Evolutionary conservation across 2,329 filamentous ascomycete genomes (phyloP), one percentile per base, ranked within the genome.

Genomic region (Fusarium circinatum): DNA sequence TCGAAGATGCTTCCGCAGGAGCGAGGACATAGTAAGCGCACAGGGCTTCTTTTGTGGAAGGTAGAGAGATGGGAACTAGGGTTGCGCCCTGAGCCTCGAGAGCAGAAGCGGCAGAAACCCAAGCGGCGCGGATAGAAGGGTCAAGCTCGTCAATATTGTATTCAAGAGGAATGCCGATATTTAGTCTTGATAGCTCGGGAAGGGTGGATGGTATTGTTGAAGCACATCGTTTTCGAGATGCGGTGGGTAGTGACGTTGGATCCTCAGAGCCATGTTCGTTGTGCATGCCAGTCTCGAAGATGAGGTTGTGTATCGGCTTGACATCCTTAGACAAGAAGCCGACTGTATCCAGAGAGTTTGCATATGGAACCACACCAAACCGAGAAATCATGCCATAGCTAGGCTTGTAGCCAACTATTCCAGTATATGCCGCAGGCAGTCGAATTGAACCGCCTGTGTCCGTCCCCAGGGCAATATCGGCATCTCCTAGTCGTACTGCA

Each of bases 11-110:
- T 83, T 99, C 96, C 22, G 96, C 96, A 0, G 96, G 94, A 2
- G 96, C 97, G 63, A 99, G 91, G 64, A 99, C 89, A 82, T 99
- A 99, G 85, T 99, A 99, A 39, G 96, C 93, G 26, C 95, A 94
- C 2, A 99, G 89, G 0, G 96, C 96, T 75, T 94, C 91, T 71
- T 90, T 92, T 3, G 96, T 99, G 2, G 92, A 90, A 1, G 96
- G 95, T 9, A 99, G 87, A 5, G 92, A 94, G 22, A 98, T 89
- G 4, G 93, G 89, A 17, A 94, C 89, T 18, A 98, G 85, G 0
- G 86, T 89, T 67, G 93, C 92, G 17, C 94, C 95, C n/a, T 88
- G 83, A 0, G 83, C 75, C 74, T 89, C 86, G 2, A 98, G 86
- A 6, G 83, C 77, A 7, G 84, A 81, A 8, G 96, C 88, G 0